These are phyloP conservation scores for Diddensiella transvaalensis DNA, from an alignment of 805 yeast genomes.

Conservation along the genomic window DNA sequence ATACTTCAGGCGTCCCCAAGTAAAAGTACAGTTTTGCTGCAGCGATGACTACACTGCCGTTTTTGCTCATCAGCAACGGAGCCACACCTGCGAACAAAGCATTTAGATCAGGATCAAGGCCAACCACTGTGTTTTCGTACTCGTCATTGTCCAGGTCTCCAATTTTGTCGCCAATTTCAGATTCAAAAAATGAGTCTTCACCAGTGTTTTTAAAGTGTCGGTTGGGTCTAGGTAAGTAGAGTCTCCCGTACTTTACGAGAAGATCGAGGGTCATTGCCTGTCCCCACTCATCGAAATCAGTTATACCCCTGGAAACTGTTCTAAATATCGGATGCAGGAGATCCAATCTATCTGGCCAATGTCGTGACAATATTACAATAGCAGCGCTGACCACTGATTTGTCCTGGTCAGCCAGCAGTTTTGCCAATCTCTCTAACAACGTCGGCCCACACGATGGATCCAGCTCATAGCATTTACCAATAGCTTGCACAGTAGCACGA, in stretches of 20 bases:
- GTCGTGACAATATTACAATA: constrained; percentile 49
- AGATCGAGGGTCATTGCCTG: constrained; percentile 58
- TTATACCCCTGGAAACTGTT: constrained; percentile 45
- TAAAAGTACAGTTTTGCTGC: constrained; percentile 53
- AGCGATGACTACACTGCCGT: constrained; percentile 60
- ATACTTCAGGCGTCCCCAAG: constrained; percentile 54
- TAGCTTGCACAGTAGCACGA: constrained; percentile 71
- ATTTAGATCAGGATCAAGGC: constrained; percentile 53
- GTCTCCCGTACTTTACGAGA: constrained; percentile 62
- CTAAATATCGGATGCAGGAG: constrained; percentile 70
- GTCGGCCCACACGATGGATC: constrained; percentile 46
- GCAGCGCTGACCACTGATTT: constrained; percentile 68
- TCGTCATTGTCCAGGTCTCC: constrained; percentile 26
- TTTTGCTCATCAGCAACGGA: constrained; percentile 47
- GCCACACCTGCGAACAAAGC: constrained; percentile 49
- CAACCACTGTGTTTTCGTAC: constrained; percentile 33
- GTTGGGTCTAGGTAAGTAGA: constrained; percentile 56
- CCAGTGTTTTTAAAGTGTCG: constrained; percentile 12
- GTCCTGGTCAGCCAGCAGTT: constrained; percentile 62
- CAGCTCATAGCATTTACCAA: constrained; percentile 52
- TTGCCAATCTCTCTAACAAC: constrained; percentile 46
- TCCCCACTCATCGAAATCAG: constrained; percentile 68
- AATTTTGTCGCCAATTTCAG: constrained; percentile 12
- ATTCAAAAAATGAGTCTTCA: constrained; percentile 3
- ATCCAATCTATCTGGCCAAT: constrained; percentile 56